These are phyloP conservation scores for Trichosporon asahii DNA, from an alignment of 1,284 basidiomycete genomes.

Conservation along the genomic window DNA sequence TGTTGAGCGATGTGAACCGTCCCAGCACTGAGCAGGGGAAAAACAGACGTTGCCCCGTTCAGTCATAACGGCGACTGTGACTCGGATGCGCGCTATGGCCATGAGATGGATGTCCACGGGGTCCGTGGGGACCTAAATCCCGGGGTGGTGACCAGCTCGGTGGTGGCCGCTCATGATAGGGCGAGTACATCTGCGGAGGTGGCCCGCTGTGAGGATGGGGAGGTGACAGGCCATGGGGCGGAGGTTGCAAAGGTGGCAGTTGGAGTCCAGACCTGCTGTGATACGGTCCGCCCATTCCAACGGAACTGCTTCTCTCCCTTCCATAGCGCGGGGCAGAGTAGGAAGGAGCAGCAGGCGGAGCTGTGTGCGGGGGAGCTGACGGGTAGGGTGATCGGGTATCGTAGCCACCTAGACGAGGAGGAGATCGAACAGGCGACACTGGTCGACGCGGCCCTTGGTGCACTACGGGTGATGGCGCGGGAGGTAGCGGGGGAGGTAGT, in stretches of 20 bases:
- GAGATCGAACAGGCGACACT: neutral
- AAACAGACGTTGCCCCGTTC: neutral
- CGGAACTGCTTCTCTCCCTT: neutral
- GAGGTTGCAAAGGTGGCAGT: constrained; percentile 2
- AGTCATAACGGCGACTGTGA: neutral
- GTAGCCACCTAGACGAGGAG: neutral
- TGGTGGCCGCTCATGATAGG: neutral
- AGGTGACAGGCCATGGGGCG: neutral
- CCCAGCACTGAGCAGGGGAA: neutral
- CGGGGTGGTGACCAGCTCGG: neutral
- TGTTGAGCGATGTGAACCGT: neutral
- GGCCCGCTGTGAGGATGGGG: neutral
- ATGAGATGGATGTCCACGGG: neutral
- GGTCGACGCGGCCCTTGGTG: neutral
- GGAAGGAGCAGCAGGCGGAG: neutral
- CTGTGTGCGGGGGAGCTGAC: neutral
- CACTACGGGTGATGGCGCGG: neutral
- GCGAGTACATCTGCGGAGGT: neutral
- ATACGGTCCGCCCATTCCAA: neutral
- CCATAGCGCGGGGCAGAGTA: neutral
- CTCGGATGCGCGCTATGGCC: neutral
- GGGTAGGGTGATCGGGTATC: neutral
- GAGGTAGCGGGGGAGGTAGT: neutral
- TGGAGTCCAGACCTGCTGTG: neutral
- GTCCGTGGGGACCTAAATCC: neutral